A percentile compares a stretch with the other conserved stretches of the same genome.
phyloP scores from a whole-genome alignment of 495 filamentous ascomycete genomes.

The Hyaloscypha bicolor region DNA sequence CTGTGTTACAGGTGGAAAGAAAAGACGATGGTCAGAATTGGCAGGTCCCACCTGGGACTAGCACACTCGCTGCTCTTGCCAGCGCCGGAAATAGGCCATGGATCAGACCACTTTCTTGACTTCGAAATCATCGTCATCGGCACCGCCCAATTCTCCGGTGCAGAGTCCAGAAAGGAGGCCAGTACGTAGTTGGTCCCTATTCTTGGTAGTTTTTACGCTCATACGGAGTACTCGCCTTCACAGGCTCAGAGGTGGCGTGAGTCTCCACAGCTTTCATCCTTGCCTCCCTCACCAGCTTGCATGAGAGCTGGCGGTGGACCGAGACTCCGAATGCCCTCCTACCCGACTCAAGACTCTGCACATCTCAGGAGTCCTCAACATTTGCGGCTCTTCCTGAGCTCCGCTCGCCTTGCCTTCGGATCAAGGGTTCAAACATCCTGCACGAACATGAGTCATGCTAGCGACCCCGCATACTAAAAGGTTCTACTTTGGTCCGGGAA shows the following conservation, averaged over 20 bases:
- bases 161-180: background rate
- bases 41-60: background rate
- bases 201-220: background rate
- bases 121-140: background rate
- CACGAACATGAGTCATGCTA: background rate
- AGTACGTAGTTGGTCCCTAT: background rate
- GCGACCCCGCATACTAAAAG: slow-evolving; percentile 2
- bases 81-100: background rate
- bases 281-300: background rate
- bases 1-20: slow-evolving; percentile 7
- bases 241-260: background rate
- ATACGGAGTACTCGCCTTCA: background rate
- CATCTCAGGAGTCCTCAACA: background rate
- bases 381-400: slow-evolving; percentile 13
- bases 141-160: background rate
- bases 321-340: slow-evolving; percentile 4
- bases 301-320: background rate
- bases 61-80: background rate
- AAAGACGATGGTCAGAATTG: background rate
- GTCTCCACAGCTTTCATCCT: slow-evolving; percentile 3
- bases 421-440: slow-evolving; percentile 6
- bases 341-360: background rate
- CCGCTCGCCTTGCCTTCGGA: slow-evolving; percentile 9
- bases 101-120: slow-evolving; percentile 4
- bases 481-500: background rate